Evolutionary conservation across 495 filamentous ascomycete genomes (phyloP).

Genomic region (Cenococcum geophilum): DNA sequence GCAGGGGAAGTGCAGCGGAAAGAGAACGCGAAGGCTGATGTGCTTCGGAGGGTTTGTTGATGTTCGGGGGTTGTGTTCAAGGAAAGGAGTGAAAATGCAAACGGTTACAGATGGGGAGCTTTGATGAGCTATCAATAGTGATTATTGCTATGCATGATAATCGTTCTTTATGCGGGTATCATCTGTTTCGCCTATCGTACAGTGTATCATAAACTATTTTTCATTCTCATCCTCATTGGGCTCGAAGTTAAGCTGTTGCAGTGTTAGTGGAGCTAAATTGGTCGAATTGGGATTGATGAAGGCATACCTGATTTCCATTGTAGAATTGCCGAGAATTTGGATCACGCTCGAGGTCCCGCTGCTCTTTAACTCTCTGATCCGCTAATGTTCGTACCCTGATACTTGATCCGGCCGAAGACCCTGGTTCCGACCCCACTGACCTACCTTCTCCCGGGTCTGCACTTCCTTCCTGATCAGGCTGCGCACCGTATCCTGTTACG

Average conservation of each 20-base stretch:
- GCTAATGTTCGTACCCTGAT: conserved; percentile 52
- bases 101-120: too few species aligned
- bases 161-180: background rate
- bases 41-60: too few species aligned
- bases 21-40: too few species aligned
- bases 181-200: background rate
- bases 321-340: conserved; percentile 62
- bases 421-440: background rate
- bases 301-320: conserved; percentile 78
- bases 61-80: too few species aligned
- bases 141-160: too few species aligned
- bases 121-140: too few species aligned
- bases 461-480: background rate
- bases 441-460: conserved; percentile 2
- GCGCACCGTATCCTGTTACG: conserved; percentile 39
- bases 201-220: conserved; percentile 3
- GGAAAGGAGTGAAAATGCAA: too few species aligned
- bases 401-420: conserved; percentile 23
- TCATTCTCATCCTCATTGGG: conserved; percentile 9
- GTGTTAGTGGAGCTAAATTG: too few species aligned
- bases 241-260: conserved; percentile 10
- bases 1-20: too few species aligned
- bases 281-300: background rate
- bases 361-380: conserved; percentile 44
- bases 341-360: conserved; percentile 20